Base-by-base conservation (phyloP, 2,329 filamentous ascomycete genomes). In the Chaetomium sp. region DNA sequence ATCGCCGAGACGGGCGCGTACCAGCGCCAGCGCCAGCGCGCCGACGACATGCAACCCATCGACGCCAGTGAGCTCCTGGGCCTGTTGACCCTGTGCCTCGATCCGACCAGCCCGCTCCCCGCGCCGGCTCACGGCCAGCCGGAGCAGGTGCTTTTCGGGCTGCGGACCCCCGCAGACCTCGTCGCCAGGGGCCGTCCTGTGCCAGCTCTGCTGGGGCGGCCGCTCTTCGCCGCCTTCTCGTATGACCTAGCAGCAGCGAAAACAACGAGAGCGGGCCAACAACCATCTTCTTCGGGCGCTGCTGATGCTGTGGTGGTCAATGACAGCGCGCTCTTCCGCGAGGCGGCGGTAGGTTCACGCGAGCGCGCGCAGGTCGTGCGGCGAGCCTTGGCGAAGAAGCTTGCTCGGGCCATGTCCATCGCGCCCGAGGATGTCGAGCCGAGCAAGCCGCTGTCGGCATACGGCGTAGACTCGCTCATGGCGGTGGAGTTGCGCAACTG, bases 401-500 rank as follows among this genome's bases (percentile, higher is more conserved):
- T 61, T 27, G 56, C 56, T 19, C 10, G 33, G 5, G 44, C 51
- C 11, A 37, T 56, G 50, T 49, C 32, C 37, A 53, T 54, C 12
- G 46, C 42, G 40, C 10, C 36, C 42, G 56, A 59, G 8, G 60
- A 62, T 38, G 43, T 62, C 11, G 60, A 60, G 40, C 12, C 46
- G n/a, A 42, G 27, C n/a, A 53, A 56, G 49, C 57, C 52, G 32
- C 32, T 62, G 43, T 49, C 47, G 1, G 45, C 38, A 19, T 61
- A 62, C 5, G 68, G 69, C 1, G 38, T 70, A 9, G 69, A 71
- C 54, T 65, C 61, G 4, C 49, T 71, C 32, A 60, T 69, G 10
- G 65, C 61, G 0, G 64, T 74, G 3, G 73, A 75, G 55, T 59
- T 75, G 33, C 63, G 72, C 0, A 67, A 63, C 34, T 75, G 72